These are phyloP conservation scores for Coemansia sp. DNA, from an alignment of 192 early-diverging fungal genomes.

Conservation along the genomic window DNA sequence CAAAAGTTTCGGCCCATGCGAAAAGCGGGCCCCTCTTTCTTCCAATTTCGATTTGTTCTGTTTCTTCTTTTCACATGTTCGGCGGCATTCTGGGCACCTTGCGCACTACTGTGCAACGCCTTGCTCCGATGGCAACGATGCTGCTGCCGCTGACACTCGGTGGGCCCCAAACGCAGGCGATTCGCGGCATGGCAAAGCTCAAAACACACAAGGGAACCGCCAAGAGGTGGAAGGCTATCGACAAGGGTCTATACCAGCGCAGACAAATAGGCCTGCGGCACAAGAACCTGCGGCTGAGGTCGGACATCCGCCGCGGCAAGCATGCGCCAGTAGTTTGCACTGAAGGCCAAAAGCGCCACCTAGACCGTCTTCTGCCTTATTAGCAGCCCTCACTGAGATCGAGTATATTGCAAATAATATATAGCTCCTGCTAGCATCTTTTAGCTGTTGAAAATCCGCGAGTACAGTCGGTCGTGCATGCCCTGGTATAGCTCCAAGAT, in stretches of 20 bases:
- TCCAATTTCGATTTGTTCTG: too few species aligned
- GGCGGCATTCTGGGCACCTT: conserved; percentile 21
- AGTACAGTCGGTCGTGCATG: conserved; percentile 74
- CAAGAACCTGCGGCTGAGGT: conserved; percentile 34
- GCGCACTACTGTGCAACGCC: conserved; percentile 13
- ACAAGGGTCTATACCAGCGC: conserved; percentile 40
- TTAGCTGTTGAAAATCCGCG: conserved; percentile 75
- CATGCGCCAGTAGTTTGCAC: conserved; percentile 45
- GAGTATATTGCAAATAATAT: too few species aligned
- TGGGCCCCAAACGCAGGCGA: conserved; percentile 43
- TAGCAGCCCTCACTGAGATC: too few species aligned
- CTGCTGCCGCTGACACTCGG: conserved; percentile 9
- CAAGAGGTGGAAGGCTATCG: conserved; percentile 52
- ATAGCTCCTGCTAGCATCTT: too few species aligned
- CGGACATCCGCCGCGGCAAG: conserved; percentile 39
- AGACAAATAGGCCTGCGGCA: conserved; percentile 43
- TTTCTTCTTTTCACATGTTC: conserved; percentile 17
- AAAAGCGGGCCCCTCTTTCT: too few species aligned
- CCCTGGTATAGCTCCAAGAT: conserved; percentile 73
- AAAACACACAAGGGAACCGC: conserved; percentile 52
- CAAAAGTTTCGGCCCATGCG: too few species aligned
- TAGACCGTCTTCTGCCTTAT: conserved; percentile 46
- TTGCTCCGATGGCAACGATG: background rate
- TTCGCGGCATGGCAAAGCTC: conserved; percentile 48
- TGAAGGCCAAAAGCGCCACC: conserved; percentile 39